Evolutionary conservation across 805 yeast genomes (phyloP), one percentile per base, ranked within the genome.

Genomic region (Cyberlindnera nakhonratchasimensis): DNA sequence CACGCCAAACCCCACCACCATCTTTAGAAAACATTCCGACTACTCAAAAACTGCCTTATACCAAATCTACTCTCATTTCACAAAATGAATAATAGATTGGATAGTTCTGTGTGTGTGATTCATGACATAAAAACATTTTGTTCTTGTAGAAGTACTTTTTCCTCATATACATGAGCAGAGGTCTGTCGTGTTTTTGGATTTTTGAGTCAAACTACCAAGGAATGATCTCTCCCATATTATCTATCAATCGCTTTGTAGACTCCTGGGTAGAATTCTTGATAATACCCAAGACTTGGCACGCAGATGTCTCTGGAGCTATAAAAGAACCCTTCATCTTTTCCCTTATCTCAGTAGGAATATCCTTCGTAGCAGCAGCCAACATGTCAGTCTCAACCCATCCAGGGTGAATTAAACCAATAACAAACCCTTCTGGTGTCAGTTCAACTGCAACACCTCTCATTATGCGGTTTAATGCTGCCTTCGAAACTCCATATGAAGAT

Each of bases 391-490:
- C 26, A 11, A 34, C 39, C 10, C 8, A 2, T 2, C 43, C 43
- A 6, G 43, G 39, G 20, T 35, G 36, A 22, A 35, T 14, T 3
- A 22, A 25, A 3, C 20, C 26, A 10, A 40, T 18, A 12, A 22
- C 30, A 29, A 30, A 35, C 10, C 37, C 44, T 7, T 35, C 37
- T 6, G 12, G 18, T 3, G 7, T 24, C 8, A 35, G 29, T 19
- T 35, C 44, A 9, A 3, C 19, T 6, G 36, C 18, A 7, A 40
- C 9, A 4, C 12, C n/a, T 17, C 14, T 31, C 3, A 16, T 18
- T 11, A n/a, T 10, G 48, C 51, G 58, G 52, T 68, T 67, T 40
- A 67, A 45, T 1, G 66, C 71, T 8, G 70, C 66, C 50, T 69
- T 67, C 4, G 69, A 61, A 28, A 50, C 52, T 5, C 69, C 69